These are phyloP conservation scores for Galerina sulciceps DNA, from an alignment of 768 basidiomycete genomes.

Conservation along the genomic window DNA sequence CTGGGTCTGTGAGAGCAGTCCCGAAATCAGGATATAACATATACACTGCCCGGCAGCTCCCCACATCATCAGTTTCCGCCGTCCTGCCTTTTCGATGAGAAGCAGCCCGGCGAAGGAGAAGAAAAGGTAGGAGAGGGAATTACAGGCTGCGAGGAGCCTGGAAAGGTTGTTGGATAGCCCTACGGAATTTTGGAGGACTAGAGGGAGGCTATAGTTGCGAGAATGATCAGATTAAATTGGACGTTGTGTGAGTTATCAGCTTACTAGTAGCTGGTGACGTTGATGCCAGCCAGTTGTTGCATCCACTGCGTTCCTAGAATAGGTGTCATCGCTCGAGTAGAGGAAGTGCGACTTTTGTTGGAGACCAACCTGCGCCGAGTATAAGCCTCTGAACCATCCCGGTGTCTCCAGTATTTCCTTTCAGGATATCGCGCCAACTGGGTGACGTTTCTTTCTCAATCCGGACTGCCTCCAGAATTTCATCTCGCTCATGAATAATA, in stretches of 20 bases:
- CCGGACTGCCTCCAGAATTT: constrained; percentile 48
- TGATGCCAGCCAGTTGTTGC: constrained; percentile 56
- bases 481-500: constrained; percentile 41
- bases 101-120: constrained; percentile 51
- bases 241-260: constrained; percentile 3
- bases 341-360: no score
- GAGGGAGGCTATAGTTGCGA: constrained; percentile 37
- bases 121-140: constrained; percentile 52
- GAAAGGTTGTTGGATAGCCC: constrained; percentile 53
- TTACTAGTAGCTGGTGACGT: constrained; percentile 59
- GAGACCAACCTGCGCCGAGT: constrained; percentile 42
- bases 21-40: constrained; percentile 50
- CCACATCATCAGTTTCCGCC: constrained; percentile 58
- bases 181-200: constrained; percentile 55
- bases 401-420: constrained; percentile 44
- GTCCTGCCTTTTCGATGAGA: constrained; percentile 51
- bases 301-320: constrained; percentile 50
- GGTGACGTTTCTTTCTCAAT: constrained; percentile 45
- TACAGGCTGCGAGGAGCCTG: constrained; percentile 54
- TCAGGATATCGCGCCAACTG: constrained; percentile 44
- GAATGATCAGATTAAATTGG: not conserved
- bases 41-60: constrained; percentile 53
- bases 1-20: constrained; percentile 41
- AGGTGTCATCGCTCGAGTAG: no score
- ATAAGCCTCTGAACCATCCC: constrained; percentile 48